phyloP scores from a whole-genome alignment of 768 basidiomycete species.

The Trametes villosa region DNA sequence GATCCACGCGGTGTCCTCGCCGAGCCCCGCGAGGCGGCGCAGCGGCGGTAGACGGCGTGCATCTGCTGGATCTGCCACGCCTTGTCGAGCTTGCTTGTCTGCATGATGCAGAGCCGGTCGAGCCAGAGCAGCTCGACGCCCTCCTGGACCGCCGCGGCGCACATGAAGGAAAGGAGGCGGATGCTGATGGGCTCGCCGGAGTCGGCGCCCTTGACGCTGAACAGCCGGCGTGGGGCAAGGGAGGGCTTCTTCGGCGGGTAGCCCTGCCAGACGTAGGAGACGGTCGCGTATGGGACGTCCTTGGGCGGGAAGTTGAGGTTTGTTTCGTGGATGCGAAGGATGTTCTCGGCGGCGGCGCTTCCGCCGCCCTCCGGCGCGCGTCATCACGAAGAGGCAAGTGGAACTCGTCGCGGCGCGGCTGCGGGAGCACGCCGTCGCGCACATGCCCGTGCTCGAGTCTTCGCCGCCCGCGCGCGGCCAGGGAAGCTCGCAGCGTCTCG shows the following conservation, averaged over 20 bases:
- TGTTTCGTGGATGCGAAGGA: conserved; percentile 7
- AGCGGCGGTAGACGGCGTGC: conserved; percentile 24
- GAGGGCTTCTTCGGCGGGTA: conserved; percentile 1
- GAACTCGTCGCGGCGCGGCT: no score
- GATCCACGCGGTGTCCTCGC: conserved; percentile 27
- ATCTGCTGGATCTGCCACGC: conserved; percentile 27
- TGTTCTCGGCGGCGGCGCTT: not conserved
- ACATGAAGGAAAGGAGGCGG: conserved; percentile 15
- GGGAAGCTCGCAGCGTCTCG: no score
- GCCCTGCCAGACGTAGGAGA: conserved; percentile 23
- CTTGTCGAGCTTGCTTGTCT: conserved; percentile 27
- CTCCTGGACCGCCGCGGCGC: conserved; percentile 4
- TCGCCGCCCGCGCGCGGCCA: no score
- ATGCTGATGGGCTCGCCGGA: conserved; percentile 22
- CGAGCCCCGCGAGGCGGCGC: conserved; percentile 17
- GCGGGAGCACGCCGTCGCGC: no score
- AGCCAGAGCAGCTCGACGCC: conserved; percentile 24
- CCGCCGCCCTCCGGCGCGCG: no score
- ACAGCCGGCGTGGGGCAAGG: not conserved
- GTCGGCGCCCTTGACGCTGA: conserved; percentile 18
- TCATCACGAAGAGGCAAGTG: no score
- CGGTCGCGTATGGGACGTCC: conserved; percentile 10
- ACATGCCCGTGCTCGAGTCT: no score
- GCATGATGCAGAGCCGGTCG: conserved; percentile 30
- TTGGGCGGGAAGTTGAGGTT: conserved; percentile 7